Evolutionary conservation across 2,329 filamentous ascomycete genomes (phyloP), one percentile per base, ranked within the genome.

Genomic region (Thelonectria olida): DNA sequence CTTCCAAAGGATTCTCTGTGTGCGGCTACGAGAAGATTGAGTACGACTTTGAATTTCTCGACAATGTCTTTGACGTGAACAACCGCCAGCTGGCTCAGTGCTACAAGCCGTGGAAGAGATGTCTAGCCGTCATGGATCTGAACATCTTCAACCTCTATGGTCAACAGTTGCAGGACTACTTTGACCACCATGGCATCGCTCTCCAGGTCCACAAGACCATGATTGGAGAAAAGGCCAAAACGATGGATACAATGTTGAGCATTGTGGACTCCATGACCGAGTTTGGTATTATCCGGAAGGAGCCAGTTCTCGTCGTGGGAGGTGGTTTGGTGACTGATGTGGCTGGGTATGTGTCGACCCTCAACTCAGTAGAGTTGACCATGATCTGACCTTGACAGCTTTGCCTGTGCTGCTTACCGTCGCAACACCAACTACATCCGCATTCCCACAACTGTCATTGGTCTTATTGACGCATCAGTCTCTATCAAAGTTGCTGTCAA

Each of bases 401-500:
- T 90, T 68, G 89, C 90, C 5, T 92, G 90, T 73, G 89, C 90
- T 23, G 83, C 88, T 7, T 92, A 92, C 77, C 85, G 89, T 63
- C 82, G 90, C 68, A 91, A 87, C 77, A 92, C 90, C 42, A 91
- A 91, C 77, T 92, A 85, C 78, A 91, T 92, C 72, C 88, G 90
- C 48, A 84, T 92, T 8, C 90, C 90, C 2, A 92, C 90, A 0
- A 92, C 90, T 1, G 87, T 92, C 64, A 92, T 92, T 71, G 90
- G 90, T 9, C 81, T 92, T 48, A 92, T 92, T 62, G 90, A 92
- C 71, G 90, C 90, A 3, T 90, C 88, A 17, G 90, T 92, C 51
- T 90, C 87, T 34, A 92, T 92, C 81, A 92, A 92, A 73, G 90
- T 92, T n/a, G 90, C 88, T 12, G 89, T 92, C 70, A 92, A 92